These are phyloP conservation scores for Schoenoplectus triqueter DNA, from an alignment of 202 grass and related monocot genomes.

Conservation along the genomic window DNA sequence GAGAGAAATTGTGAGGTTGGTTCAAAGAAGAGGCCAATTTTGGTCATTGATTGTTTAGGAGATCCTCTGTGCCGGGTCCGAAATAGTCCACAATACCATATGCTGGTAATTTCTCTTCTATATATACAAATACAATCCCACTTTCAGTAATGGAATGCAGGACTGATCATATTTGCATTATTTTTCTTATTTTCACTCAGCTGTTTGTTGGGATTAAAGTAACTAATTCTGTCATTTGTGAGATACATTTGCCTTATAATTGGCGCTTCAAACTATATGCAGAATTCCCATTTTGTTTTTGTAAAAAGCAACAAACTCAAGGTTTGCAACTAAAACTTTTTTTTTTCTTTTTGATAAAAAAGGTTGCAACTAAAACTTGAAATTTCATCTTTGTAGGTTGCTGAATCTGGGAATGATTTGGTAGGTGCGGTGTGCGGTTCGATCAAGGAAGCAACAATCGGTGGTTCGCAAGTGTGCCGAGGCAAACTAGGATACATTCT, in stretches of 20 bases:
- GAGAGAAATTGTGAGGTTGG: conserved; percentile 46
- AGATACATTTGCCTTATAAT: neutral
- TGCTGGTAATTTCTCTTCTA: conserved; percentile 41
- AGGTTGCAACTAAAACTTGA: neutral
- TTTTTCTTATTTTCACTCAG: neutral
- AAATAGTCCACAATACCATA: conserved; percentile 38
- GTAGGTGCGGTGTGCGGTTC: conserved; percentile 41
- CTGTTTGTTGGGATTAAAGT: neutral
- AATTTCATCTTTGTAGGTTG: conserved; percentile 32
- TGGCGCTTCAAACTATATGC: neutral
- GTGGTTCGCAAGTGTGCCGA: neutral
- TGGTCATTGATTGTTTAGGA: conserved; percentile 34
- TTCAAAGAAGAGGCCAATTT: conserved; percentile 43
- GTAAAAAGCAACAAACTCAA: neutral
- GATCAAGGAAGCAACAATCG: conserved; percentile 29
- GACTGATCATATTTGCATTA: neutral
- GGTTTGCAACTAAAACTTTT: neutral
- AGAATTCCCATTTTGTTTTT: neutral
- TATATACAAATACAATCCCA: neutral
- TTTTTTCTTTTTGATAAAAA: no score
- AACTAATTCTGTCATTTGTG: neutral
- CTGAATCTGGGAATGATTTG: conserved; percentile 43
- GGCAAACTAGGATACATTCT: conserved; percentile 43
- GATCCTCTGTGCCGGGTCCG: conserved; percentile 44
- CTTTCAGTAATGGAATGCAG: neutral